Evolutionary conservation across 2,329 filamentous ascomycete species (phyloP).

Genomic region (Stemphylium vesicarium): DNA sequence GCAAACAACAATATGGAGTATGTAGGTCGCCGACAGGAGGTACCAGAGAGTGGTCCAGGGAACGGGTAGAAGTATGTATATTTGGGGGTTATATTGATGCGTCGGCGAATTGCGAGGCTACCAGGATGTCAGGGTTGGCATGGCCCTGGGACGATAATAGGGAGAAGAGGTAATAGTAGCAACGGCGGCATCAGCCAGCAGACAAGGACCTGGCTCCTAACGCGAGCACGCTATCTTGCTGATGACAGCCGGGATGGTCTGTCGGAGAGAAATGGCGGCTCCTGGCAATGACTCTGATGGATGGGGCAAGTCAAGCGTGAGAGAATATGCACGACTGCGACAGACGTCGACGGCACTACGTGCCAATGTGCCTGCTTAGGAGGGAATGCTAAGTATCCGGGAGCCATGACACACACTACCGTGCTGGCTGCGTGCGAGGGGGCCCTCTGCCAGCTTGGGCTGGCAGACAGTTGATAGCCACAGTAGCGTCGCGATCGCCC

Average conservation of each 20-base stretch:
- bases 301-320: slow-evolving; percentile 36
- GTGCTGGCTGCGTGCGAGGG: slow-evolving; percentile 25
- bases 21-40: slow-evolving; percentile 20
- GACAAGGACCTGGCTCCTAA: slow-evolving; percentile 34
- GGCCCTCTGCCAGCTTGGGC: slow-evolving; percentile 33
- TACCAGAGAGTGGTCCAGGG: slow-evolving; percentile 28
- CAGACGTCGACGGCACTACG: slow-evolving; percentile 24
- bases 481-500: slow-evolving; percentile 42
- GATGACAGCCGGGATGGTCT: slow-evolving; percentile 19
- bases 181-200: slow-evolving; percentile 38
- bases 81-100: slow-evolving; percentile 29
- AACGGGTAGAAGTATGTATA: slow-evolving; percentile 22
- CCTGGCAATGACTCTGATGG: slow-evolving; percentile 18
- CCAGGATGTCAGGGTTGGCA: slow-evolving; percentile 31
- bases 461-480: slow-evolving; percentile 33
- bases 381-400: slow-evolving; percentile 33
- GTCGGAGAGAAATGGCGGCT: slow-evolving; percentile 32
- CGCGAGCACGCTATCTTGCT: slow-evolving; percentile 32
- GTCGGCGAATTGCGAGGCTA: slow-evolving; percentile 36
- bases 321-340: slow-evolving; percentile 35
- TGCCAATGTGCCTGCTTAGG: slow-evolving; percentile 28
- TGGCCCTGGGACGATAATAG: slow-evolving; percentile 35
- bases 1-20: slow-evolving; percentile 19
- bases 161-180: slow-evolving; percentile 29
- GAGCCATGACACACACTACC: slow-evolving; percentile 37